Conservation (phyloP, 805 yeast species). For the Yarrowia divulgata region DNA sequence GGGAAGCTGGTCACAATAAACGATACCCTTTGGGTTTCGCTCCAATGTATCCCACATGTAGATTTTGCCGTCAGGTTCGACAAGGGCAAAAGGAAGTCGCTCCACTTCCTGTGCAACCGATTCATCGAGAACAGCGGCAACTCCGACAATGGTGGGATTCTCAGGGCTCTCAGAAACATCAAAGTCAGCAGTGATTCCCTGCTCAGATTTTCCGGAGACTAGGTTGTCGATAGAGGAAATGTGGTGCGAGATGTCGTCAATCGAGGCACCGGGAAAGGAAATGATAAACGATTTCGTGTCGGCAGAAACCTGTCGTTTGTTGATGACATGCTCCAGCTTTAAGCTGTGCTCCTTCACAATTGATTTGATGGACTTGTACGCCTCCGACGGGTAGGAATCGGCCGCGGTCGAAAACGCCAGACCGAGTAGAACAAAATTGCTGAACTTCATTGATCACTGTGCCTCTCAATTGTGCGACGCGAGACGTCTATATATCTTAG, state of each 20-base stretch:
- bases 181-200: conserved; percentile 15
- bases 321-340: not conserved
- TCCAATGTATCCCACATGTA: not conserved
- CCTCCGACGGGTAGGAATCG: not conserved
- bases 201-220: not conserved
- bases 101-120: not conserved
- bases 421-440: not conserved
- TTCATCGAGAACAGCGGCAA: not conserved
- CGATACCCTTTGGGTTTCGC: conserved; percentile 45
- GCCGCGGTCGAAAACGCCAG: not conserved
- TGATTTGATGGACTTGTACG: conserved; percentile 22
- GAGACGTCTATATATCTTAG: not conserved
- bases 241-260: conserved; percentile 9
- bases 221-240: not conserved
- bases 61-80: conserved; percentile 79
- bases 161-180: not conserved
- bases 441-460: conserved; percentile 9
- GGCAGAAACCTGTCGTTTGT: not conserved
- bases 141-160: not conserved
- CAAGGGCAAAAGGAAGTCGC: conserved; percentile 44
- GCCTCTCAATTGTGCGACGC: not conserved
- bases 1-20: conserved; percentile 51
- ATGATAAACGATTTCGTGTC: not conserved
- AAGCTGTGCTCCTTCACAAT: not conserved
- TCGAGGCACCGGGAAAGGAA: not conserved